Base-by-base conservation (phyloP, 257 asterid species). In the Rhazya stricta region DNA sequence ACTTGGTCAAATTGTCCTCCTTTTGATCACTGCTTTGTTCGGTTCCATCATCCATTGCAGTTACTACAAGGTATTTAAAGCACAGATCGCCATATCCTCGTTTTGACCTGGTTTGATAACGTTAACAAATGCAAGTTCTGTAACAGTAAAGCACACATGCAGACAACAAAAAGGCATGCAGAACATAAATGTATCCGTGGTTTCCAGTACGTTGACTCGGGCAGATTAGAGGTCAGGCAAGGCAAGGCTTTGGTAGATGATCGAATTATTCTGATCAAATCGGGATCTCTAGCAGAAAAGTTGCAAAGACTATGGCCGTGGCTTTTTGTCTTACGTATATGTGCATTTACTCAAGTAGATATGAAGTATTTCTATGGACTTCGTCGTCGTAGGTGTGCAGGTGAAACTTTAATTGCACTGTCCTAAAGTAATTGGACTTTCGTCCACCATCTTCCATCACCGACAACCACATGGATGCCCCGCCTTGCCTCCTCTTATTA, bases 361-460 rank as follows among this genome's bases (percentile, higher is more conserved):
- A 13, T 29, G 16, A 60, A 60, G 67, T 11, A 27, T 9, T 7
- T 27, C 13, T n/a, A 29, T 11, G 15, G 37, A 25, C 27, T 34
- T 63, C 8, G 46, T 37, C 70, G 8, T 65, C 71, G 30, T 37
- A 71, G 75, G 45, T 71, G 75, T 3, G 63, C 65, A 71, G 75
- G 48, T 71, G 75, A 71, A 50, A 32, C 75, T 71, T 71, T 71
- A 71, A 71, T 71, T 30, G 45, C 65, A 71, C 61, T 32, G 29
- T 30, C 43, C 62, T 27, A 32, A 70, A 70, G 42, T 29, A 37
- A 41, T 42, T 42, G 73, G 73, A 41, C 41, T 48, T 70, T 48
- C 27, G 39, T 27, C 29, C 2, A 25, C 36, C 42, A 25, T 18
- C 34, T 27, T 48, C 65, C 63, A 50, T 54, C 75, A 71, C 75